Base-by-base conservation (phyloP, 2,329 filamentous ascomycete genomes). In the Dactylonectria estremocensis region DNA sequence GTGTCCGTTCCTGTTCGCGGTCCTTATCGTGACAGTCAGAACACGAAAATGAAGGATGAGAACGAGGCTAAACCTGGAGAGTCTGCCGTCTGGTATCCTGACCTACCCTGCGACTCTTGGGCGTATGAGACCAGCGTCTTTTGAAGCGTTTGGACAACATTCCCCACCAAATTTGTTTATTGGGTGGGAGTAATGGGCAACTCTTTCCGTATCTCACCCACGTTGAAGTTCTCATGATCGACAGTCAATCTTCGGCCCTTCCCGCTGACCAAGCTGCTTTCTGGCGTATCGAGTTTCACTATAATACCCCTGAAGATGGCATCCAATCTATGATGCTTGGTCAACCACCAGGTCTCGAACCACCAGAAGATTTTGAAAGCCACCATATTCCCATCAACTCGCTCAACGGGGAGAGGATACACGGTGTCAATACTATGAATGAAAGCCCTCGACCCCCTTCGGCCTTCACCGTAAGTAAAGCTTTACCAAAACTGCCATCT, bases 221-320 rank as follows among this genome's bases (percentile, higher is more conserved):
- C 20, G 18, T 67, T 28, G 14, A 14, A 22, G 43, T 63, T 33
- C 59, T 59, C 59, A 56, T 43, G 8, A 31, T 37, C 40, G 58
- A 62, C 18, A 28, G 18, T 53, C 53, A n/a, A 28, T 18, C 24
- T 11, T 46, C 24, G 53, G 58, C 5, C 14, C 40, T 13, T 13
- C 16, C 20, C 8, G 35, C 31, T 20, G 35, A 57, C 18, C 58
- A 52, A 5, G 57, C 40, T 45, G 18, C 37, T 46, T 52, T 66
- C 28, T 59, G 60, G 40, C 54, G 48, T 20, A 54, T 67, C 11
- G 60, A 59, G 43, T 64, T 67, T 53, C 54, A 59, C 13, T 67
- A 54, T 33, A 13, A 45, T 5, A 33, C 22, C 37, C 20, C 50
- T 49, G 18, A 20, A 37, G 35, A 55, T 43, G 20, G 33, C 37